Evolutionary conservation across 2,329 filamentous ascomycete genomes (phyloP).

Genomic region (Pestalotiopsis sp.): DNA sequence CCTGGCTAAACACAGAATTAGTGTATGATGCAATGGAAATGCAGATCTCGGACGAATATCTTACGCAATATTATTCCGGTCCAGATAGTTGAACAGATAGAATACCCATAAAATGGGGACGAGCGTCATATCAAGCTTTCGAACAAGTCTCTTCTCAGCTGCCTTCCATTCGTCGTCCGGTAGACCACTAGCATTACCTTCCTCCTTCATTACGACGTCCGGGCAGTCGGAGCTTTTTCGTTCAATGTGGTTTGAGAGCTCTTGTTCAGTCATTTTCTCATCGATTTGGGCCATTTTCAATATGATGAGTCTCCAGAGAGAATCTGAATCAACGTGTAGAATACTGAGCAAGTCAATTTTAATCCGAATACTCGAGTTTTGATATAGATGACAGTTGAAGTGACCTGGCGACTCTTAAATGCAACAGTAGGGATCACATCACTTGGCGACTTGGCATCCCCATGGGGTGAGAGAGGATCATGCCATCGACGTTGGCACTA

Average conservation of each 20-base stretch:
- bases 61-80: constrained; percentile 50
- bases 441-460: background rate
- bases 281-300: background rate
- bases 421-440: background rate
- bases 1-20: background rate
- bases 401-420: background rate
- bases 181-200: background rate
- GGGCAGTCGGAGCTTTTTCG: background rate
- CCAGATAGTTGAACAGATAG: constrained; percentile 33
- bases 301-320: background rate
- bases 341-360: background rate
- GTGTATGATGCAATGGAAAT: constrained; percentile 28
- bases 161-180: constrained; percentile 17
- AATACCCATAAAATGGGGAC: constrained; percentile 39
- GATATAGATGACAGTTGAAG: background rate
- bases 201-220: background rate
- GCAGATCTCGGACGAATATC: constrained; percentile 33
- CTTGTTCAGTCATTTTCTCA: background rate
- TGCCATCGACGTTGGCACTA: background rate
- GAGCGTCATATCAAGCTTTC: constrained; percentile 37
- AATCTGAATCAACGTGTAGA: background rate
- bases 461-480: background rate
- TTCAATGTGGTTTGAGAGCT: background rate
- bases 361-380: background rate
- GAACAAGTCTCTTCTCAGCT: constrained; percentile 37